Conservation (phyloP, 176 grass and related monocot species). For the Cenchrus purpureus region DNA sequence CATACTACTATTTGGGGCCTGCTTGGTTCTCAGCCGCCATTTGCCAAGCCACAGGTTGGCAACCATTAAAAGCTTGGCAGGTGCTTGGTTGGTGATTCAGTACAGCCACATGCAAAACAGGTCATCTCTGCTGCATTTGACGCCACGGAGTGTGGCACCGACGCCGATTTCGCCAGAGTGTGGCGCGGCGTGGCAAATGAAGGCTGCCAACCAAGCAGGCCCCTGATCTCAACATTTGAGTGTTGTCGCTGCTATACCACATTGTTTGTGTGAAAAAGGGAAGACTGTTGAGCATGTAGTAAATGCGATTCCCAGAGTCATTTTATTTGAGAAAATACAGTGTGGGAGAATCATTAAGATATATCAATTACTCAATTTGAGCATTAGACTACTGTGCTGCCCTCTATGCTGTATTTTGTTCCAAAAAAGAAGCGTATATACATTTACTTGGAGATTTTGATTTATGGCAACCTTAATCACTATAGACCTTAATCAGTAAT, state of each 20-base stretch:
- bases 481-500: conserved; percentile 27
- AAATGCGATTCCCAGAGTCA: conserved; percentile 9
- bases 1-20: conserved; percentile 2
- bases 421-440: neutral
- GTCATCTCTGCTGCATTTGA: too few species aligned
- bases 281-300: neutral
- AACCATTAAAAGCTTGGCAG: too few species aligned
- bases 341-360: neutral
- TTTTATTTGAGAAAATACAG: neutral
- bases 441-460: neutral
- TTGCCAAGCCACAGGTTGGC: too few species aligned
- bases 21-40: too few species aligned
- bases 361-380: conserved; percentile 12
- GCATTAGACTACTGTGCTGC: neutral
- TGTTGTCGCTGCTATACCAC: neutral
- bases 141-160: too few species aligned
- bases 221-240: neutral
- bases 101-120: too few species aligned
- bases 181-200: too few species aligned
- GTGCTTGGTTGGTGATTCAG: too few species aligned
- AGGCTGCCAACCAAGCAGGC: too few species aligned
- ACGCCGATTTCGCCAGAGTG: too few species aligned
- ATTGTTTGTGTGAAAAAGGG: neutral
- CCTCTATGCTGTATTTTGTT: neutral
- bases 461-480: neutral